A percentile compares a stretch with the other conserved stretches of the same genome.
phyloP scores from a whole-genome alignment of 306 rosid genomes.

The Prunus davidiana region DNA sequence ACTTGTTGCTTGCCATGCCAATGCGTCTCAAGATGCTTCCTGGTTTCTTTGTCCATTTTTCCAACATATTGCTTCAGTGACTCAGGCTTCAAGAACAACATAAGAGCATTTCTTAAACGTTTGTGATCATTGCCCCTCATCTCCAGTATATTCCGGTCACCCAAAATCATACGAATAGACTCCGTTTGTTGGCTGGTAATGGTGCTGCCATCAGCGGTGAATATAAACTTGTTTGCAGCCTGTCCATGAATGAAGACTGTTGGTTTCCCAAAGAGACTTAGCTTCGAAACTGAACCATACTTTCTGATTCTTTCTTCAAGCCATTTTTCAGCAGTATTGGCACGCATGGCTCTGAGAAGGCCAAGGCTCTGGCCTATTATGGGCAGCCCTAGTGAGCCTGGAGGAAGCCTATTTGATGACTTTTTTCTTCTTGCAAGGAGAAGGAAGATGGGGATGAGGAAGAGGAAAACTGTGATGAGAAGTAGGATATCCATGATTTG shows the following conservation, averaged over 20 bases:
- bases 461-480: constrained; percentile 29
- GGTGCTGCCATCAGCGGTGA: constrained; percentile 18
- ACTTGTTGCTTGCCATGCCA: constrained; percentile 65
- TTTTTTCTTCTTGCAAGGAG: constrained; percentile 38
- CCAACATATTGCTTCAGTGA: constrained; percentile 60
- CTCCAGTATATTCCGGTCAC: constrained; percentile 51
- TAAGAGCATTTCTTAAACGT: constrained; percentile 58
- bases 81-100: constrained; percentile 71
- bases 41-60: constrained; percentile 60
- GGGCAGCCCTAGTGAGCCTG: constrained; percentile 76
- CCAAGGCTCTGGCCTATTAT: constrained; percentile 62
- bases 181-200: constrained; percentile 42
- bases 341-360: constrained; percentile 53
- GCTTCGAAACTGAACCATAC: constrained; percentile 72
- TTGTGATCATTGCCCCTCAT: constrained; percentile 57
- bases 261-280: constrained; percentile 70
- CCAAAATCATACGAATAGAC: constrained; percentile 47
- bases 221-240: constrained; percentile 67
- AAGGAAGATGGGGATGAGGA: constrained; percentile 43
- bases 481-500: constrained; percentile 35
- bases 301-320: constrained; percentile 43
- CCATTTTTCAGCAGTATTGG: constrained; percentile 71
- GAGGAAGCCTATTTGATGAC: constrained; percentile 51
- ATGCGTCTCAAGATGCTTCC: constrained; percentile 52
- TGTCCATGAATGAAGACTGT: constrained; percentile 63